These are phyloP conservation scores for Verticillium isaacii DNA, from an alignment of 2,329 filamentous ascomycete species.

Conservation along the genomic window DNA sequence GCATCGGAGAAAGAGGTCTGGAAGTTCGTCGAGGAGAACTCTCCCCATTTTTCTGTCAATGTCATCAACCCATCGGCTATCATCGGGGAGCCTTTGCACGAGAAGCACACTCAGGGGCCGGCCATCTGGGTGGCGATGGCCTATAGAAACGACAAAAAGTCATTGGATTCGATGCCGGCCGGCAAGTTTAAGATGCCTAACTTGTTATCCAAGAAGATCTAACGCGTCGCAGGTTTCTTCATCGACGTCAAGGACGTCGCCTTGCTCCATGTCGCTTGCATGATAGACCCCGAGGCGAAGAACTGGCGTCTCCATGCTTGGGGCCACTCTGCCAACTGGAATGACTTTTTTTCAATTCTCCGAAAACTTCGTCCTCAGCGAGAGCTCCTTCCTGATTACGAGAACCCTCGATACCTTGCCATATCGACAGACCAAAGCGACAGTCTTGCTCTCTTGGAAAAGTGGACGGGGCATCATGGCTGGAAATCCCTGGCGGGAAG, in stretches of 20 bases:
- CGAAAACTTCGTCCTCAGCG: conserved; percentile 16
- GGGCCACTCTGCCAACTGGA: conserved; percentile 17
- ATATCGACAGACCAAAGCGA: background rate
- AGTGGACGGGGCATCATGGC: background rate
- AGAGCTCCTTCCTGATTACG: conserved; percentile 10
- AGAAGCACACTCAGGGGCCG: conserved; percentile 12
- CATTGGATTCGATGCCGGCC: conserved; percentile 1
- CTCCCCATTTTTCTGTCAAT: conserved; percentile 20
- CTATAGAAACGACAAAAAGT: conserved; percentile 2
- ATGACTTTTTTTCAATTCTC: conserved; percentile 16
- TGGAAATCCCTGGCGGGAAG: background rate
- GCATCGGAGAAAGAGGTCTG: conserved; percentile 21
- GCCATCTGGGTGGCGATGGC: background rate
- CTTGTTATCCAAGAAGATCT: too few relatives aligned
- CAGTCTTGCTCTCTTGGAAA: background rate
- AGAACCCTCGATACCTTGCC: background rate
- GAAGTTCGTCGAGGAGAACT: conserved; percentile 19
- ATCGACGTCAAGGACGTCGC: conserved; percentile 22
- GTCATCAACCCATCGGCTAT: conserved; percentile 9
- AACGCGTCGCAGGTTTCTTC: conserved; percentile 7
- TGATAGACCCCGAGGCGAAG: conserved; percentile 19
- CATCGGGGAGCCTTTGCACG: conserved; percentile 13
- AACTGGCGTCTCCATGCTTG: conserved; percentile 21
- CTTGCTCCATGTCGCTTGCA: conserved; percentile 21
- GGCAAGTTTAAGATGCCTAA: background rate